A percentile compares a stretch with the other conserved stretches of the same genome.
These are phyloP conservation scores for Domatiomyces catenatus DNA, from an alignment of 2,329 filamentous ascomycete species.

Conservation along the genomic window DNA sequence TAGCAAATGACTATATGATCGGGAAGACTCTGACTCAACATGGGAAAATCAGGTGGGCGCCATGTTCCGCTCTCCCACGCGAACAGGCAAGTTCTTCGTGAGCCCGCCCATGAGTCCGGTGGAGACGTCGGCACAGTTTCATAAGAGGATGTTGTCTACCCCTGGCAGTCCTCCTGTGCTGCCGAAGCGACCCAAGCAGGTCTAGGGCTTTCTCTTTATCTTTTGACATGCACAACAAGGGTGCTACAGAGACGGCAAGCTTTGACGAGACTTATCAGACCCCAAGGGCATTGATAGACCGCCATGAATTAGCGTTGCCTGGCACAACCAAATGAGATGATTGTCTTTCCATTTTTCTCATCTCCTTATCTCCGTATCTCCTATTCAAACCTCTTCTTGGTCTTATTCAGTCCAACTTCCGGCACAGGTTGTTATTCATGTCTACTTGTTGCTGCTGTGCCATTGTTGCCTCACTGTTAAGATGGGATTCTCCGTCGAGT, in stretches of 20 bases:
- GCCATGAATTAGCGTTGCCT: background rate
- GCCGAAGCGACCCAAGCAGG: background rate
- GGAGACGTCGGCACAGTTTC: background rate
- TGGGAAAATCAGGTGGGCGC: conserved; percentile 1
- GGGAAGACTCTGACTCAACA: background rate
- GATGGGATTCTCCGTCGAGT: background rate
- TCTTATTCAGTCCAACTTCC: background rate
- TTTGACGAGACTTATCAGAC: background rate
- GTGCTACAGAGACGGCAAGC: background rate
- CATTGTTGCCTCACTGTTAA: background rate
- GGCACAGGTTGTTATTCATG: background rate
- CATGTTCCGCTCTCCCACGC: conserved; percentile 8
- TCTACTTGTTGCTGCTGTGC: background rate
- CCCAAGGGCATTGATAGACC: background rate
- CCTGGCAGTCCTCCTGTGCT: background rate
- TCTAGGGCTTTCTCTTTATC: background rate
- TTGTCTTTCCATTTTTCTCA: background rate
- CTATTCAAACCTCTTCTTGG: background rate
- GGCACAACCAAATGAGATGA: too few species aligned
- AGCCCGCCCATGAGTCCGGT: conserved; percentile 5
- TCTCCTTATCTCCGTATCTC: background rate
- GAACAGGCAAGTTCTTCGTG: conserved; percentile 6
- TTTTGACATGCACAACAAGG: background rate
- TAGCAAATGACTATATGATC: conserved; percentile 11
- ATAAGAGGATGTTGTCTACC: background rate